These are phyloP conservation scores for Verticillium longisporum DNA, from an alignment of 2,329 filamentous ascomycete species.

Conservation along the genomic window DNA sequence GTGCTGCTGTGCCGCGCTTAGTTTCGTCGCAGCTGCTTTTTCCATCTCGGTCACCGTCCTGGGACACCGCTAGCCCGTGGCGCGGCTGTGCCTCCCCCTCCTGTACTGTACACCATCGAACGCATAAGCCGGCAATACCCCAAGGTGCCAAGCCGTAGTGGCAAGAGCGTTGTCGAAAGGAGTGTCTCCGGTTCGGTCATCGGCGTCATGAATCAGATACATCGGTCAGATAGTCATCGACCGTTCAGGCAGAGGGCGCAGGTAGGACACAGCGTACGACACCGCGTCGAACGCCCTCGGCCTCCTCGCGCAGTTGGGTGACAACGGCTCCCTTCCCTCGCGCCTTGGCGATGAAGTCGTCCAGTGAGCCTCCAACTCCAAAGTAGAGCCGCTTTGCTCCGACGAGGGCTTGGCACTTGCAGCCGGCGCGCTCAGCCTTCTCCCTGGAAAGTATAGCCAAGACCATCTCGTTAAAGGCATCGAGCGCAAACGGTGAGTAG, in stretches of 20 bases:
- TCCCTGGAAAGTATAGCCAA: slow-evolving; percentile 49
- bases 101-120: neutral
- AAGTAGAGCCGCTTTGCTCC: slow-evolving; percentile 79
- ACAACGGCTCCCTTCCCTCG: slow-evolving; percentile 40
- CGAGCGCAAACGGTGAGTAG: slow-evolving; percentile 67
- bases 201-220: neutral
- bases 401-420: slow-evolving; percentile 44
- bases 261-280: slow-evolving; percentile 46
- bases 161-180: neutral
- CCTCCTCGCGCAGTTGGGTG: slow-evolving; percentile 48
- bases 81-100: neutral
- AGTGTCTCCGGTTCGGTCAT: neutral
- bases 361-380: slow-evolving; percentile 74
- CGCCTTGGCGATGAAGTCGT: slow-evolving; percentile 59
- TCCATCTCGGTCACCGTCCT: neutral
- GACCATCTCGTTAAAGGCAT: slow-evolving; percentile 61
- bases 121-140: neutral
- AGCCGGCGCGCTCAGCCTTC: slow-evolving; percentile 15
- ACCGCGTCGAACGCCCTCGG: slow-evolving; percentile 53
- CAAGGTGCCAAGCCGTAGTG: neutral
- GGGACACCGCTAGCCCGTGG: neutral
- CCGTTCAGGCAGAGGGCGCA: neutral
- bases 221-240: neutral
- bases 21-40: neutral
- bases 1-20: neutral